These are phyloP conservation scores for Chalaropsis ovoidea DNA, from an alignment of 2,329 filamentous ascomycete species.

Conservation along the genomic window DNA sequence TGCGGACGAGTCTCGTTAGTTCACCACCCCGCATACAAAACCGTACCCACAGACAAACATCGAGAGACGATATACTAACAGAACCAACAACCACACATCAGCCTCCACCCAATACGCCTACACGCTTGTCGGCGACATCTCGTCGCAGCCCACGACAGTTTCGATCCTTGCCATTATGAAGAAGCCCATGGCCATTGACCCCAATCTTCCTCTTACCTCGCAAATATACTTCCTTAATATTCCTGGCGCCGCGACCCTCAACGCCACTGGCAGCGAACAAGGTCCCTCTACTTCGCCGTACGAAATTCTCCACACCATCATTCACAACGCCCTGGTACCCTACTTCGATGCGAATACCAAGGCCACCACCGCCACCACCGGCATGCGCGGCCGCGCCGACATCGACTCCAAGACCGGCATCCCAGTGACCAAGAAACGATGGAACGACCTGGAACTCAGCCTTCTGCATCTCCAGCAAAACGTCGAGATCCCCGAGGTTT, in stretches of 20 bases:
- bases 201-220: slow-evolving; percentile 66
- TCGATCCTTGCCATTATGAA: slow-evolving; percentile 86
- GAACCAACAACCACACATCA: slow-evolving; percentile 28
- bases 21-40: background rate
- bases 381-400: slow-evolving; percentile 63
- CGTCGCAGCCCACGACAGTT: slow-evolving; percentile 66
- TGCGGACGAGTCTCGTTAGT: slow-evolving; percentile 38
- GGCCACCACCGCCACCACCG: slow-evolving; percentile 53
- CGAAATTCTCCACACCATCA: slow-evolving; percentile 81
- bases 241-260: slow-evolving; percentile 65
- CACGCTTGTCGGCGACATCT: slow-evolving; percentile 70
- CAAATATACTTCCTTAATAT: slow-evolving; percentile 92
- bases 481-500: slow-evolving; percentile 89
- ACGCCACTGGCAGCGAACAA: slow-evolving; percentile 57
- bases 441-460: slow-evolving; percentile 86
- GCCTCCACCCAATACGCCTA: slow-evolving; percentile 57
- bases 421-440: slow-evolving; percentile 91
- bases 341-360: slow-evolving; percentile 97
- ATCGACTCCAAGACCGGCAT: slow-evolving; percentile 89
- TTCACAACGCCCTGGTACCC: slow-evolving; percentile 83
- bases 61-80: background rate
- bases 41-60: background rate
- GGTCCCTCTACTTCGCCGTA: slow-evolving; percentile 69
- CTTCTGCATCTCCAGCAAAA: slow-evolving; percentile 91
- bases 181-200: slow-evolving; percentile 76